Base-by-base conservation (phyloP, 1,284 basidiomycete genomes). In the Ceratobasidium sp. region DNA sequence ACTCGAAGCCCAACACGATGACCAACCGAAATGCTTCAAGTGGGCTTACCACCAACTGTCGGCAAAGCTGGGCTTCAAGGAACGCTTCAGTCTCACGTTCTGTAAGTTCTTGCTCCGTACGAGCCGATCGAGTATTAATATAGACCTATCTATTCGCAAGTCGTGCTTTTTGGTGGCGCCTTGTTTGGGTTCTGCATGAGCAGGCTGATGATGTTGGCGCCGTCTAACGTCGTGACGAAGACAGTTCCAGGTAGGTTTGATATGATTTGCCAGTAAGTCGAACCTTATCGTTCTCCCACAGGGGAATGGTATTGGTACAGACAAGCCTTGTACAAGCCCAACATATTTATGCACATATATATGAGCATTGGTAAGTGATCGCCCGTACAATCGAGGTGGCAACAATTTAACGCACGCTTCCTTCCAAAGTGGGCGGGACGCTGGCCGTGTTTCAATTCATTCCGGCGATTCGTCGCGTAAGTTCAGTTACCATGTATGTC, bases 301-400 rank as follows among this genome's bases (percentile, higher is more conserved):
- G 79, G 79, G 1, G 79, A 80, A 60, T 78, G 78, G 78, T 80
- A 77, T 41, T 80, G 79, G 79, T 78, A 78, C 30, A 38, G 78
- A 50, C 77, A 78, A 54, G 48, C 59, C 23, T 54, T 78, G 12
- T 78, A 77, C 68, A 78, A 79, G 60, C 77, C 71, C 27, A 64
- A 66, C 23, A 78, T 80, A 20, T 73, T 79, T 69, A 69, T 78
- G 38, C 79, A 80, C 57, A 79, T 80, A 20, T 78, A 78, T 30
- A 46, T 73, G 48, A 78, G 57, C n/a, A 76, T 77, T 44, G 44
- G 79, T 80, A 27, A 20, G 79, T 74, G 27, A 20, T 55, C 50
- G n/a, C 35, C 10, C 30, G 4, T 30, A 50, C 52, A 33, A 20
- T n/a, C 55, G n/a, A 44, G n/a, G 2, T 3, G 14, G 6, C 4